Evolutionary conservation across 345 rosid genomes (phyloP).

Genomic region (Rhodamnia rubescens): DNA sequence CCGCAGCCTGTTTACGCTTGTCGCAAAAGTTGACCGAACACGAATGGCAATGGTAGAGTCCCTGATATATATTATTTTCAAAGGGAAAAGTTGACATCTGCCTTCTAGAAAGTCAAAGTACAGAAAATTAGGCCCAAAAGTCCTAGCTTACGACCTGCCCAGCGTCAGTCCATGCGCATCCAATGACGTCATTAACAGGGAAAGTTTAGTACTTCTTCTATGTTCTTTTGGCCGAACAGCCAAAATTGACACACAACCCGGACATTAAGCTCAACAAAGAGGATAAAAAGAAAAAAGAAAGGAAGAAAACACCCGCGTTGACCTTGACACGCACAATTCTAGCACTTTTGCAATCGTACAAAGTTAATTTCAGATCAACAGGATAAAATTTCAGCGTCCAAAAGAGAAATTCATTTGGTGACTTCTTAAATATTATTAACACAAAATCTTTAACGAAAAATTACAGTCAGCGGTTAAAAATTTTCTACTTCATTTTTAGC

Average conservation of each 20-base stretch:
- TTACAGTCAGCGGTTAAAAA: no score
- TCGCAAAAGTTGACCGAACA: not conserved
- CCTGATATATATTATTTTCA: no score
- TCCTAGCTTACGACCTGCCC: no score
- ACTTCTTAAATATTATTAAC: no score
- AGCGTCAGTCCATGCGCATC: not conserved
- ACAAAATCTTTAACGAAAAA: no score
- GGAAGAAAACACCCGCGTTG: not conserved
- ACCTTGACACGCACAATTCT: not conserved
- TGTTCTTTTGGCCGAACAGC: not conserved
- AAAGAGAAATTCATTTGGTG: no score
- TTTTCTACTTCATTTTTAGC: no score
- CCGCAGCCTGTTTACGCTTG: not conserved
- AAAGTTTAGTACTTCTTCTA: not conserved
- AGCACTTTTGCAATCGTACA: not conserved
- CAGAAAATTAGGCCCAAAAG: not conserved
- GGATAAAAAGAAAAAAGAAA: not conserved
- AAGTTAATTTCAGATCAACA: no score
- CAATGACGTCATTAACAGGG: not conserved
- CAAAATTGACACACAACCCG: not conserved
- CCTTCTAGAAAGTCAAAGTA: not conserved
- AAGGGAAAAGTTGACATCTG: not conserved
- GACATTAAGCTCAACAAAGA: not conserved
- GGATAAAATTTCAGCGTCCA: rapidly evolving
- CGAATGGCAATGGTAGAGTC: not conserved